Conservation (phyloP, 768 basidiomycete species). For the Rhizopogon vesiculosus region DNA sequence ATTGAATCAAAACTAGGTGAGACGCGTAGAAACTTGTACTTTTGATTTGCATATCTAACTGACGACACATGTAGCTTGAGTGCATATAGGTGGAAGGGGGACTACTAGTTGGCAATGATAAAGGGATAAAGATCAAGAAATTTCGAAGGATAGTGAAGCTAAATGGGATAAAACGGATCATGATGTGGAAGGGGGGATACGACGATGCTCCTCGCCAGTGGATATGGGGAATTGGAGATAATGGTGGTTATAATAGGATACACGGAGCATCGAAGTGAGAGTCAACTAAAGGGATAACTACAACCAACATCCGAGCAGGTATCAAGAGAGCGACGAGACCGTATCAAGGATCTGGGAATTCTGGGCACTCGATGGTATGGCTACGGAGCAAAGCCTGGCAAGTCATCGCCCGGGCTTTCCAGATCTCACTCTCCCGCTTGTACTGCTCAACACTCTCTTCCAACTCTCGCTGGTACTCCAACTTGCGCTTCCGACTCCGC, state of each 20-base stretch:
- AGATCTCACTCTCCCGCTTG: slow-evolving; percentile 55
- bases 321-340: slow-evolving; percentile 5
- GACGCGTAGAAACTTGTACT: not conserved
- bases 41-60: slow-evolving; percentile 3
- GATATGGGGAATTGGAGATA: slow-evolving; percentile 27
- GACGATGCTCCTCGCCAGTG: slow-evolving; percentile 55
- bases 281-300: not conserved
- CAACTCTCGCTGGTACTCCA: slow-evolving; percentile 61
- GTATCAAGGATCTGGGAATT: slow-evolving; percentile 30
- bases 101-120: not conserved
- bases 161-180: not conserved
- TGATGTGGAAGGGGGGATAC: slow-evolving; percentile 33
- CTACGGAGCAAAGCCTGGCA: slow-evolving; percentile 48
- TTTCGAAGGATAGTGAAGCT: not conserved
- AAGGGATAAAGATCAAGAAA: slow-evolving; percentile 2
- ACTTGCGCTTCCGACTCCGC: slow-evolving; percentile 70
- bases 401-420: slow-evolving; percentile 51
- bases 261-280: slow-evolving; percentile 42
- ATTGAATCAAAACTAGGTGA: too few relatives aligned
- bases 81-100: not conserved
- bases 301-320: not conserved
- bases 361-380: slow-evolving; percentile 55
- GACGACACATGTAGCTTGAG: slow-evolving; percentile 1
- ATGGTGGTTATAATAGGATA: slow-evolving; percentile 21
- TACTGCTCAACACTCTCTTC: slow-evolving; percentile 51